Base-by-base conservation (phyloP, 495 filamentous ascomycete genomes). In the Parathielavia hyrcaniae region DNA sequence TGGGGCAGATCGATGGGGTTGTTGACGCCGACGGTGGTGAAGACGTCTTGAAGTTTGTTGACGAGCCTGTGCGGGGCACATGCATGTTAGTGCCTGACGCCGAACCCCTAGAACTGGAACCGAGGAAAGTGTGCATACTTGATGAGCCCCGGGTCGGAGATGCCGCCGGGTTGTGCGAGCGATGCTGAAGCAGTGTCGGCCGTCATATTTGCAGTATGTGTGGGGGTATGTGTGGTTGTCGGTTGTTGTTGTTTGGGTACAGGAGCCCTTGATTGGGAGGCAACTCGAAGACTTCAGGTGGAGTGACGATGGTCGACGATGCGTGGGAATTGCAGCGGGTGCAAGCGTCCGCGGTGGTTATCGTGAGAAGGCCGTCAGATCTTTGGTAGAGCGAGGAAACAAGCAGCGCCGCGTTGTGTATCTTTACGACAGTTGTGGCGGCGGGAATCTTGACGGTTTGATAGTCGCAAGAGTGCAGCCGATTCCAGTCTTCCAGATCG, bases 21-120 rank as follows among this genome's bases (percentile, higher is more conserved):
- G 80, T 96, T 79, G 79, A 99, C 93, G 50, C 95, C 95, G 61
- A 99, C 95, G 39, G 93, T 97, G 45, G 93, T 85, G 71, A 99
- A 99, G 59, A 97, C 95, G 91, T 99, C 93, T 70, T 99, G 93
- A 30, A 99, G 84, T 77, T 95, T 96, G 79, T 99, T 99, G 66
- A 99, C 93, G 61, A 97, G 85, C 65, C 93, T 97, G 71, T 50
- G 62, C 57, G 55, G 57, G 58, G 50, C 57, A 56, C 53, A 56
- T 59, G 64, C 53, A 56, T 59, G 64, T 61, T 49, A 66, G 69
- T 64, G 55, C 63, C 63, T 59, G 55, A 63, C 48, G 59, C 26
- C n/a, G 22, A 23, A 39, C 22, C 19, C 51, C 46, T 34, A 36
- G 50, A 48, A 32, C n/a, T 38, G 36, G 23, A 32, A 34, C n/a